Base-by-base conservation (phyloP, 2,329 filamentous ascomycete species). In the Arthroderma uncinatum region DNA sequence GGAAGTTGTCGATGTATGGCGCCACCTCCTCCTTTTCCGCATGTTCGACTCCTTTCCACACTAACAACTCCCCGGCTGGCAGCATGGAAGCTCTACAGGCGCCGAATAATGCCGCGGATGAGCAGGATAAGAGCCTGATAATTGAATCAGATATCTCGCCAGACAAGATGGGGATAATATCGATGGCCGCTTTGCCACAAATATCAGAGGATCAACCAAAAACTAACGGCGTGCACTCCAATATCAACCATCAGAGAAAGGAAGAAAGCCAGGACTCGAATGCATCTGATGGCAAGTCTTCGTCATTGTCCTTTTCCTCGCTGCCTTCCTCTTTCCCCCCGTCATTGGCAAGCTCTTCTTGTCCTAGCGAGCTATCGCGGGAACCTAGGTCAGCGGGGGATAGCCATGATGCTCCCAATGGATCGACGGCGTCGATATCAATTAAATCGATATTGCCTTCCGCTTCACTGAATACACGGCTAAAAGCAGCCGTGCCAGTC, bases 391-490 rank as follows among this genome's bases (percentile, higher is more conserved):
- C 57, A n/a, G 62, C 62, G 37, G 64, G 61, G 56, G 65, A 67
- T 47, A 61, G 57, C 42, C 65, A 66, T 57, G 61, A 67, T 56
- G 67, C 67, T 34, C 40, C 40, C 19, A 66, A 64, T 55, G 66
- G 66, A 52, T 68, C 67, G 28, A 62, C 65, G 60, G 67, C 66
- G 36, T 68, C 66, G 8, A 58, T 57, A 34, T 69, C 66, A 2
- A 54, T 64, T 25, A 61, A 62, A 28, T 65, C 66, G 23, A 63
- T 63, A 36, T 42, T 64, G 28, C 56, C 60, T 54, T 61, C 61
- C 48, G 55, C 60, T 50, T 65, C 63, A 55, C 56, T 59, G 12
- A 53, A 56, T 39, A 42, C 53, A 39, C 56, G 56, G 25, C 52
- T 59, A 12, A 63, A 59, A 53, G 55, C 59, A 33, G 60, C 58